phyloP scores from a whole-genome alignment of 2,329 filamentous ascomycete genomes.

The Trichoderma sp. region DNA sequence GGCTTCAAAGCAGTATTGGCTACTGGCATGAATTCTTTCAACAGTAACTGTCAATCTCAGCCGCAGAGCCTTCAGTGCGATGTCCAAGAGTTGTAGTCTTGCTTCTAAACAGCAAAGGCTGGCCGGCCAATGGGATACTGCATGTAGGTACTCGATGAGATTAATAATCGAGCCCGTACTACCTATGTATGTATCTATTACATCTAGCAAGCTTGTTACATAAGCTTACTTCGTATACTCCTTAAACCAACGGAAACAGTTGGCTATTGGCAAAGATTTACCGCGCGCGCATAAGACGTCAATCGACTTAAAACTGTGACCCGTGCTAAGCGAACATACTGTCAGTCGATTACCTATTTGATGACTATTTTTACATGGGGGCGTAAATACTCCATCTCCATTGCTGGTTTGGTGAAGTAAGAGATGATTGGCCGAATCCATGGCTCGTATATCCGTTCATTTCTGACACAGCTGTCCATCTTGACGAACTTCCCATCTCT shows the following conservation, averaged over 20 bases:
- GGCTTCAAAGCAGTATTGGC: no score
- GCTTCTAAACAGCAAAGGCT: not conserved
- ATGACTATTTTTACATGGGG: not conserved
- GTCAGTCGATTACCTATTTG: not conserved
- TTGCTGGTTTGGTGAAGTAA: not conserved
- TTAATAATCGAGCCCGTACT: no score
- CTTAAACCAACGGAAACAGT: no score
- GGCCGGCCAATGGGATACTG: no score
- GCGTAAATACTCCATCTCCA: not conserved
- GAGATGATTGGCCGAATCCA: not conserved
- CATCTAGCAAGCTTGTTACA: no score
- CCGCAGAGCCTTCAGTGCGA: not conserved
- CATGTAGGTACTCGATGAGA: no score
- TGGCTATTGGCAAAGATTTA: no score
- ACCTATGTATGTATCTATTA: no score
- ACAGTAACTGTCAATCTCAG: not conserved
- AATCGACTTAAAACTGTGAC: no score
- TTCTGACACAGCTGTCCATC: constrained; percentile 37
- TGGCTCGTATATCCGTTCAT: not conserved
- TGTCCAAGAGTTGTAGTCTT: not conserved
- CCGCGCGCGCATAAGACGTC: no score
- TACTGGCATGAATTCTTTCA: not conserved
- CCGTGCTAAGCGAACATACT: no score
- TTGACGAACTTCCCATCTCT: constrained; percentile 42
- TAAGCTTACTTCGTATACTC: no score